A percentile compares a stretch with the other conserved stretches of the same genome.
These are phyloP conservation scores for Leersia perrieri DNA, from an alignment of 176 grass and related monocot genomes.

Conservation along the genomic window DNA sequence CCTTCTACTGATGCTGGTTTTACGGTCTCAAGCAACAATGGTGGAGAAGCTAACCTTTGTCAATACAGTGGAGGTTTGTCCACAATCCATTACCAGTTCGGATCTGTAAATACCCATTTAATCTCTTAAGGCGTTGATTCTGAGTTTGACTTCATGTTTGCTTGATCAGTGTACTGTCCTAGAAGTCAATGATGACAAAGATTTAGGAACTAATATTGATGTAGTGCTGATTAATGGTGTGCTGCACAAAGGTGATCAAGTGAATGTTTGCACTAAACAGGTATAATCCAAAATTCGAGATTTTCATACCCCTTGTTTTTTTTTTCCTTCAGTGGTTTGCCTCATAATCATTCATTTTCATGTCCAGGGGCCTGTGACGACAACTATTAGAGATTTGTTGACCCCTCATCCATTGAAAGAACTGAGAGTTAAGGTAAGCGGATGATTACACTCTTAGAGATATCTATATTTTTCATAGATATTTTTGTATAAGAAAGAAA, in stretches of 20 bases:
- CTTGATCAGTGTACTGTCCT: conserved; percentile 74
- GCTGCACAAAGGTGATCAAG: conserved; percentile 69
- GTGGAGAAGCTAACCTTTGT: too few species aligned
- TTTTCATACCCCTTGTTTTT: too few species aligned
- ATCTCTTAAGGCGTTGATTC: too few species aligned
- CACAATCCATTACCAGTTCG: too few species aligned
- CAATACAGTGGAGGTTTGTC: too few species aligned
- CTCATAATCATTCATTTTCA: neutral
- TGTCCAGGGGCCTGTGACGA: conserved; percentile 58
- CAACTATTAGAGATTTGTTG: conserved; percentile 66
- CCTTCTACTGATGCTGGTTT: too few species aligned
- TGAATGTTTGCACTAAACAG: conserved; percentile 74
- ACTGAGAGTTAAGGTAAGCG: conserved; percentile 72
- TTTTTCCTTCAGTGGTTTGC: neutral
- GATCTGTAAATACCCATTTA: too few species aligned
- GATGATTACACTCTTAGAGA: too few species aligned
- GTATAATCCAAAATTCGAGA: too few species aligned
- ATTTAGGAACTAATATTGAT: conserved; percentile 60
- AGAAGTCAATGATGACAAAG: conserved; percentile 68
- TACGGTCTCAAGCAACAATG: too few species aligned
- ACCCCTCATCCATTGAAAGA: conserved; percentile 80
- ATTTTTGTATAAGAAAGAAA: too few species aligned
- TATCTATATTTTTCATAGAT: too few species aligned
- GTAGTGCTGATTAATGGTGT: conserved; percentile 67
- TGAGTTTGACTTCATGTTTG: neutral